Percentiles rank a stretch among this genome's conserved stretches.
phyloP scores from a whole-genome alignment of 78 protist genomes.

The Chrysochromulina tobinii region DNA sequence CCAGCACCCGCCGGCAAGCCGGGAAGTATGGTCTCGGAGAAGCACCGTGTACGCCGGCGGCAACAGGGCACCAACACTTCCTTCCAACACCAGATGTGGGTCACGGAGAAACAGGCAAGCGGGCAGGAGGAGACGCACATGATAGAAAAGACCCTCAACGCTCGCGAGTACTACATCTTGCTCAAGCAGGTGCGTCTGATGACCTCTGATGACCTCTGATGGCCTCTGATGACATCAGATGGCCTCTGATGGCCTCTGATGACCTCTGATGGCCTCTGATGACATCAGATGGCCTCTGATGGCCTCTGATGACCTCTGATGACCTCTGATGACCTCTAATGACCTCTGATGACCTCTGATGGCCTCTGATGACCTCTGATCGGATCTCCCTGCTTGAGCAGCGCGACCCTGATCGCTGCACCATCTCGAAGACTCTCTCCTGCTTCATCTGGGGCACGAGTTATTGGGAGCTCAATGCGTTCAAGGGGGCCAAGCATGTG shows the following conservation, averaged over 20 bases:
- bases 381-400: neutral
- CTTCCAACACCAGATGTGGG: neutral
- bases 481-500: neutral
- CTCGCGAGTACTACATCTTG: neutral
- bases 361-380: too few relatives aligned
- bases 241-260: too few relatives aligned
- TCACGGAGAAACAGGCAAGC: neutral
- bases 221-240: too few relatives aligned
- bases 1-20: too few relatives aligned
- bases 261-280: too few relatives aligned
- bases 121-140: neutral
- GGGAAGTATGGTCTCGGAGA: too few relatives aligned
- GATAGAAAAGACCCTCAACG: neutral
- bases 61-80: too few relatives aligned
- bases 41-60: too few relatives aligned
- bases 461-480: conserved; percentile 6
- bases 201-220: too few relatives aligned
- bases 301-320: too few relatives aligned
- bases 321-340: neutral
- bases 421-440: neutral
- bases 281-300: too few relatives aligned
- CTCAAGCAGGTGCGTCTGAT: neutral
- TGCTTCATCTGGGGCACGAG: neutral
- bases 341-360: too few relatives aligned
- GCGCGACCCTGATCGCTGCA: neutral